Evolutionary conservation across 306 rosid genomes (phyloP).

Genomic region (Calophaca sinica): DNA sequence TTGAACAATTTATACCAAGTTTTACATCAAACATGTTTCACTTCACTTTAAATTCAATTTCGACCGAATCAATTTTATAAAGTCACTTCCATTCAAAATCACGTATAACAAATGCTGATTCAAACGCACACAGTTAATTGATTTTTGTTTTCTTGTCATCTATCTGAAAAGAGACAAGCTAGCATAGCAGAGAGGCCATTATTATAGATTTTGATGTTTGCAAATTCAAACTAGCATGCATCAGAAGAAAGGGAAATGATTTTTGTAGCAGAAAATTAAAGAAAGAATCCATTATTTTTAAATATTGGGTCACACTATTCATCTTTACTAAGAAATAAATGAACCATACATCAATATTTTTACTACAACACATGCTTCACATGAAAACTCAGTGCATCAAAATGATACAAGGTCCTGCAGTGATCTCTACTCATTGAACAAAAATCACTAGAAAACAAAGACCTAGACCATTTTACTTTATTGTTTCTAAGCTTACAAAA

Average conservation of each 20-base stretch:
- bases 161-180: not conserved
- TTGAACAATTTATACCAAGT: too few relatives aligned
- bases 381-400: constrained; percentile 31
- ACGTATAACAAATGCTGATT: too few relatives aligned
- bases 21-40: too few relatives aligned
- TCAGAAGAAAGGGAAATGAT: not conserved
- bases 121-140: not conserved
- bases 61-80: too few relatives aligned
- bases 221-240: not conserved
- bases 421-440: constrained; percentile 32
- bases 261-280: not conserved
- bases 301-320: constrained; percentile 26
- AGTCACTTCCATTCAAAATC: too few relatives aligned
- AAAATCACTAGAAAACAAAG: constrained; percentile 44
- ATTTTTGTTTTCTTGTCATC: constrained; percentile 6
- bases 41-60: too few relatives aligned
- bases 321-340: constrained; percentile 1
- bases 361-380: constrained; percentile 33
- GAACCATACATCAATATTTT: constrained; percentile 19
- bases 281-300: too few relatives aligned
- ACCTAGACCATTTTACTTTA: constrained; percentile 45
- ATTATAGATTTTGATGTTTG: not conserved
- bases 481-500: constrained; percentile 47
- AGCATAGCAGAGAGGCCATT: not conserved
- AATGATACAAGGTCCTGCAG: constrained; percentile 13